phyloP scores from a whole-genome alignment of 2,329 filamentous ascomycete species.

The Paecilomyces dactylethromorphus region DNA sequence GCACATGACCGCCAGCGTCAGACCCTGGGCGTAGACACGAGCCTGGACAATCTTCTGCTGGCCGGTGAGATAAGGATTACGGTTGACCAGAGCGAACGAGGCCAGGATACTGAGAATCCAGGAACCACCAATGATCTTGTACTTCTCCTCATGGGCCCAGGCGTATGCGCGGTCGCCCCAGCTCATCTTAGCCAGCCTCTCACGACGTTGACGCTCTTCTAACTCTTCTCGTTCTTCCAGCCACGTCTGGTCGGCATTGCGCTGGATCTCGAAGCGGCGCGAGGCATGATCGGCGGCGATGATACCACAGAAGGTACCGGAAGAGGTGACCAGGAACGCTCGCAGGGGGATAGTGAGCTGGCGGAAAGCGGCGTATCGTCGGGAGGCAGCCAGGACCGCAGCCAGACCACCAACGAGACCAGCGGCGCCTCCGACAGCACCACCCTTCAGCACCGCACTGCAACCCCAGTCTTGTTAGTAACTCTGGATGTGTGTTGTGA shows the following conservation, averaged over 20 bases:
- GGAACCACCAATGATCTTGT: slow-evolving; percentile 73
- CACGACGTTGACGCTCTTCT: slow-evolving; percentile 50
- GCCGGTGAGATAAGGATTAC: slow-evolving; percentile 66
- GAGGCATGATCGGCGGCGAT: slow-evolving; percentile 72
- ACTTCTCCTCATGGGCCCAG: slow-evolving; percentile 75
- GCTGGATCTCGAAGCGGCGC: slow-evolving; percentile 62
- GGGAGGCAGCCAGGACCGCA: slow-evolving; percentile 61
- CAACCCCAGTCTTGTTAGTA: slow-evolving; percentile 4
- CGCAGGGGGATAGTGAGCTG: slow-evolving; percentile 82
- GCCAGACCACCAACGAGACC: slow-evolving; percentile 62
- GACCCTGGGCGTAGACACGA: slow-evolving; percentile 85
- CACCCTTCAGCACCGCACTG: slow-evolving; percentile 70
- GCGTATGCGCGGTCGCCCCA: slow-evolving; percentile 56
- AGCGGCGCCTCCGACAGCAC: slow-evolving; percentile 62
- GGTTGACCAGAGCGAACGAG: slow-evolving; percentile 67
- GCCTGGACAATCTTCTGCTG: slow-evolving; percentile 90
- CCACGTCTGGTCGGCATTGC: slow-evolving; percentile 64
- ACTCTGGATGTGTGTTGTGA: not conserved
- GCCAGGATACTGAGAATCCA: slow-evolving; percentile 77
- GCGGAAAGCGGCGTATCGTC: slow-evolving; percentile 71
- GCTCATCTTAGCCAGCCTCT: slow-evolving; percentile 51
- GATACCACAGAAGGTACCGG: slow-evolving; percentile 80
- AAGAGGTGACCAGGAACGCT: slow-evolving; percentile 77
- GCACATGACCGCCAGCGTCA: slow-evolving; percentile 78
- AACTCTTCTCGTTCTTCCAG: slow-evolving; percentile 56